Evolutionary conservation across 1,284 basidiomycete species (phyloP).

Genomic region (Pseudozyma pruni): DNA sequence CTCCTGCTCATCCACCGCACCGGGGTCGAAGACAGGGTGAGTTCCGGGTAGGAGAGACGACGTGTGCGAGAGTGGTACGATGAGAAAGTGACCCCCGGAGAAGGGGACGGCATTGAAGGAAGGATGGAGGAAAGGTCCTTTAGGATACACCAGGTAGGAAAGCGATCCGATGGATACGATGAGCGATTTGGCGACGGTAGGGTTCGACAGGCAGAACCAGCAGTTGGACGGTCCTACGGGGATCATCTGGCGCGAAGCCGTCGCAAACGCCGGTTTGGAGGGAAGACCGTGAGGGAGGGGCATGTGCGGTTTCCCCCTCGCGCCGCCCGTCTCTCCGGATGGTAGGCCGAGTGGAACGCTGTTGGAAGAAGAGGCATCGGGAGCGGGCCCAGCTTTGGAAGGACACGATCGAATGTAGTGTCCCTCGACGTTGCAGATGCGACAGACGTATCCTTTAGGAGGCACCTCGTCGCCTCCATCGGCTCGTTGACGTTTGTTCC

Average conservation of each 20-base stretch:
- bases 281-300: constrained; percentile 33
- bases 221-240: constrained; percentile 63
- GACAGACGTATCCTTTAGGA: constrained; percentile 54
- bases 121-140: constrained; percentile 53
- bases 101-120: constrained; percentile 32
- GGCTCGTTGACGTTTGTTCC: constrained; percentile 11
- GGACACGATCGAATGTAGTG: constrained; percentile 55
- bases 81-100: constrained; percentile 59
- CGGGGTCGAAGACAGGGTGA: constrained; percentile 4
- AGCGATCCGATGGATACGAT: constrained; percentile 56
- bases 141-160: constrained; percentile 62
- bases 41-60: constrained; percentile 16
- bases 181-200: constrained; percentile 56
- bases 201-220: constrained; percentile 67
- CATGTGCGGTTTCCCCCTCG: constrained; percentile 11
- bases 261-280: constrained; percentile 17
- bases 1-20: background rate
- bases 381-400: too few relatives aligned
- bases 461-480: constrained; percentile 31
- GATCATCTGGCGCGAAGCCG: constrained; percentile 24
- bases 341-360: background rate
- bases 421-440: constrained; percentile 38
- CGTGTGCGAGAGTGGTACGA: constrained; percentile 58
- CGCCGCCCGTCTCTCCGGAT: too few relatives aligned
- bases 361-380: too few relatives aligned